These are phyloP conservation scores for Tetrapisispora phaffii DNA, from an alignment of 805 yeast genomes.

Conservation along the genomic window DNA sequence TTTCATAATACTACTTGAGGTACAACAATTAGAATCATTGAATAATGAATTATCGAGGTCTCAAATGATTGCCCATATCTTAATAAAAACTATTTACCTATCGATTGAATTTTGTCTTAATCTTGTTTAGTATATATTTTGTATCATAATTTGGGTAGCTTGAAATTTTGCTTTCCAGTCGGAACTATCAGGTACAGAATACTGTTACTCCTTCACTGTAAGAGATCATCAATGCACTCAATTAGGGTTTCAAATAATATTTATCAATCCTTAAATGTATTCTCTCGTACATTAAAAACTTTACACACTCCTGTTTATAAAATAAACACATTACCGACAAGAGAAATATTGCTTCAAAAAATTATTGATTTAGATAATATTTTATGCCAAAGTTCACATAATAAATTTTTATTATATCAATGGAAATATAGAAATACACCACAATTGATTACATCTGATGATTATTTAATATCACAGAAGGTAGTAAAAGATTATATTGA, in stretches of 20 bases:
- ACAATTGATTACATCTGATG: conserved; percentile 15
- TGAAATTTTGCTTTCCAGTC: too few relatives aligned
- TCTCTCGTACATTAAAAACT: conserved; percentile 18
- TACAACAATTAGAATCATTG: too few relatives aligned
- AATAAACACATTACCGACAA: conserved; percentile 6
- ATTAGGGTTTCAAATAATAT: too few relatives aligned
- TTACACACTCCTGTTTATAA: conserved; percentile 21
- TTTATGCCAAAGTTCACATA: conserved; percentile 14
- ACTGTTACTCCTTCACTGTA: background rate
- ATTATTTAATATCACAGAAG: conserved; percentile 12
- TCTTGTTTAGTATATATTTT: too few relatives aligned
- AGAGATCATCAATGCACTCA: background rate
- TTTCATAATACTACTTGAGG: background rate
- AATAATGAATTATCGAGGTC: too few relatives aligned
- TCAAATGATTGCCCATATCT: too few relatives aligned
- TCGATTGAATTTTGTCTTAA: too few relatives aligned
- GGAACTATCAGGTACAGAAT: too few relatives aligned
- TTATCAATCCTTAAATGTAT: background rate
- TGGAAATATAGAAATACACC: conserved; percentile 19
- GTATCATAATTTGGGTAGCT: too few relatives aligned
- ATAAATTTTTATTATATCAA: conserved; percentile 17
- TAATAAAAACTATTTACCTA: too few relatives aligned
- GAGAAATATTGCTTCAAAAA: conserved; percentile 11
- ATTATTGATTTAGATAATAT: conserved; percentile 15
- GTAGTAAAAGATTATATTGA: conserved; percentile 16